Percentiles rank a stretch among this genome's conserved stretches.
Conservation (phyloP, 257 asterid genomes). For the Solanum virginianum region DNA sequence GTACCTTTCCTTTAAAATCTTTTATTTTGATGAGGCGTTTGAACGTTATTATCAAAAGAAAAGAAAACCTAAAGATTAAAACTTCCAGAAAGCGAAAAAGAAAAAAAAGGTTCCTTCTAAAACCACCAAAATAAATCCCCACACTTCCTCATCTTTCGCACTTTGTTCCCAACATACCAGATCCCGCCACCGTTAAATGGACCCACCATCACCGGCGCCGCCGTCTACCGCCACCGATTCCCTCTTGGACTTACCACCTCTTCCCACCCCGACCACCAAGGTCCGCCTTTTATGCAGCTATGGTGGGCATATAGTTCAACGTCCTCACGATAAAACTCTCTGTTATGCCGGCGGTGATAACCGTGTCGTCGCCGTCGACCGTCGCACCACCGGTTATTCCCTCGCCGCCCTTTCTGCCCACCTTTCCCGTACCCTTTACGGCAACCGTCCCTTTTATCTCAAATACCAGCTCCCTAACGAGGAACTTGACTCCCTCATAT, state of each 20-base stretch:
- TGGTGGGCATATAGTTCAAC: conserved; percentile 80
- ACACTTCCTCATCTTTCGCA: not conserved
- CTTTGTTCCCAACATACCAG: not conserved
- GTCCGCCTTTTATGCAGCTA: conserved; percentile 92
- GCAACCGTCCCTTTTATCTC: conserved; percentile 54
- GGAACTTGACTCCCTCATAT: conserved; percentile 67
- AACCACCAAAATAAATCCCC: not conserved
- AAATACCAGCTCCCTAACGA: conserved; percentile 79
- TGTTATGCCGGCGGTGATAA: conserved; percentile 79
- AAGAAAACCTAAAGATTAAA: not conserved
- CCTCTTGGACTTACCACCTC: not conserved
- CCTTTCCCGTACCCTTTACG: conserved; percentile 40
- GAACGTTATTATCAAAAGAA: not conserved
- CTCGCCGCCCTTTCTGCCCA: conserved; percentile 35
- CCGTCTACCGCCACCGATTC: conserved; percentile 14
- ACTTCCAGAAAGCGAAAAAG: not conserved
- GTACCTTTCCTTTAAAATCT: not conserved
- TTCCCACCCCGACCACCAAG: conserved; percentile 29
- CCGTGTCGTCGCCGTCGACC: conserved; percentile 69
- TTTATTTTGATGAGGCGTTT: not conserved
- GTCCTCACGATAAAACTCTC: conserved; percentile 61
- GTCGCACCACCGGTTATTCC: conserved; percentile 47
- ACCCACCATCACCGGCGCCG: conserved; percentile 26
- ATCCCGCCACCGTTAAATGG: conserved; percentile 23
- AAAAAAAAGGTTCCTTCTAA: not conserved